These are phyloP conservation scores for Torulaspora franciscae DNA, from an alignment of 805 yeast genomes.

Conservation along the genomic window DNA sequence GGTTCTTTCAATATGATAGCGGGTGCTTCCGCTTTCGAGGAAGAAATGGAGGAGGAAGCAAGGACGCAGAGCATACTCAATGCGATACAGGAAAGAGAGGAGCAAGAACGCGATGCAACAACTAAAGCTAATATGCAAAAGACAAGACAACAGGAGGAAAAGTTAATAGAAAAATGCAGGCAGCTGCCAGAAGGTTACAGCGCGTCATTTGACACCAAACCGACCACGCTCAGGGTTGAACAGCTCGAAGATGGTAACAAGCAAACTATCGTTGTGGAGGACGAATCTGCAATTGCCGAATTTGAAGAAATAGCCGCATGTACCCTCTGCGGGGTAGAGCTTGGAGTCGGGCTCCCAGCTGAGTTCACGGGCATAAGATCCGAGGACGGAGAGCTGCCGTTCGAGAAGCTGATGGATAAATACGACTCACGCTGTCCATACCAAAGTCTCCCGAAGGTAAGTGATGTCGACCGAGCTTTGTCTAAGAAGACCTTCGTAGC, in stretches of 20 bases:
- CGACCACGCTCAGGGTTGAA: conserved; percentile 20
- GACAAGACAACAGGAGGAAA: conserved; percentile 28
- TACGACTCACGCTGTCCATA: conserved; percentile 57
- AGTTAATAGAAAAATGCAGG: conserved; percentile 20
- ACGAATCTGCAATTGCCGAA: conserved; percentile 30
- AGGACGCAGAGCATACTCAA: conserved; percentile 32
- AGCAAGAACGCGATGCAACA: conserved; percentile 27
- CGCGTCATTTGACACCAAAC: conserved; percentile 26
- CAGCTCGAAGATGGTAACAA: conserved; percentile 20
- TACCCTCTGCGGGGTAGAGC: conserved; percentile 60
- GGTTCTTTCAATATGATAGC: conserved; percentile 6
- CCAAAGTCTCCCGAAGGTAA: conserved; percentile 48
- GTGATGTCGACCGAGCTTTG: conserved; percentile 52
- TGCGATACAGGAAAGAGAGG: conserved; percentile 35
- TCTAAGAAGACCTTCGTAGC: conserved; percentile 63
- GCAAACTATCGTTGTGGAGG: conserved; percentile 20
- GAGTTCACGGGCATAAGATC: conserved; percentile 37
- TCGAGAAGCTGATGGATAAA: conserved; percentile 33
- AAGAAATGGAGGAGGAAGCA: conserved; percentile 17
- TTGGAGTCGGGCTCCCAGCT: conserved; percentile 70
- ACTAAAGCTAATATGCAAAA: conserved; percentile 26
- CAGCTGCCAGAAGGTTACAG: conserved; percentile 31
- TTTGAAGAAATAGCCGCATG: conserved; percentile 46
- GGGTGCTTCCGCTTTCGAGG: conserved; percentile 1
- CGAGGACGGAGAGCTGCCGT: conserved; percentile 25